These are phyloP conservation scores for Cylindrodendrum hubeiense DNA, from an alignment of 2,329 filamentous ascomycete species.

Conservation along the genomic window DNA sequence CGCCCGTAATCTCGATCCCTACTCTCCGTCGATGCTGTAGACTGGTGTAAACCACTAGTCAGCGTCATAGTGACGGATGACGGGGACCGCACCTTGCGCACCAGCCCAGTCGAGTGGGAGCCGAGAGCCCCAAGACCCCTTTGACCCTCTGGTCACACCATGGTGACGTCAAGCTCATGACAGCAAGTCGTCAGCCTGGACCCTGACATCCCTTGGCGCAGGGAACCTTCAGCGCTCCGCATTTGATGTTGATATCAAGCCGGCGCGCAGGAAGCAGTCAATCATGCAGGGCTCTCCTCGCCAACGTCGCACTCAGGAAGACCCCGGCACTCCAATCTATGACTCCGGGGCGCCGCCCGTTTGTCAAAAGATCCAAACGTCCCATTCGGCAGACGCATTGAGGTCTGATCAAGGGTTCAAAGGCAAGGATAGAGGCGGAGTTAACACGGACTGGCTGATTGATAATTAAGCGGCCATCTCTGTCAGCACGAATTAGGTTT, in stretches of 20 bases:
- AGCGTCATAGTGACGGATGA: conserved; percentile 44
- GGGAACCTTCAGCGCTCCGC: background rate
- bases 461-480: background rate
- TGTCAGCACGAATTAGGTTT: conserved; percentile 21
- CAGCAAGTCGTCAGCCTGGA: conserved; percentile 29
- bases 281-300: conserved; percentile 34
- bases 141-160: conserved; percentile 37
- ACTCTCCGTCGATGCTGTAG: background rate
- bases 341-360: background rate
- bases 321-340: conserved; percentile 6
- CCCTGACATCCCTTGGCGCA: conserved; percentile 11
- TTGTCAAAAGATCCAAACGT: conserved; percentile 16
- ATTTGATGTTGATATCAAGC: background rate
- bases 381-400: conserved; percentile 11
- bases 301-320: conserved; percentile 17
- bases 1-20: conserved; percentile 49
- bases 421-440: conserved; percentile 18
- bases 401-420: background rate
- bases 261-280: conserved; percentile 1
- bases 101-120: conserved; percentile 24
- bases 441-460: conserved; percentile 2
- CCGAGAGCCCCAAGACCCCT: conserved; percentile 35
- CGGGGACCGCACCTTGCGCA: conserved; percentile 29
- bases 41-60: conserved; percentile 10
- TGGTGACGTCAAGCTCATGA: conserved; percentile 44